Conservation (phyloP, 2,329 filamentous ascomycete species). For the Stagonosporopsis chrysanthemi region DNA sequence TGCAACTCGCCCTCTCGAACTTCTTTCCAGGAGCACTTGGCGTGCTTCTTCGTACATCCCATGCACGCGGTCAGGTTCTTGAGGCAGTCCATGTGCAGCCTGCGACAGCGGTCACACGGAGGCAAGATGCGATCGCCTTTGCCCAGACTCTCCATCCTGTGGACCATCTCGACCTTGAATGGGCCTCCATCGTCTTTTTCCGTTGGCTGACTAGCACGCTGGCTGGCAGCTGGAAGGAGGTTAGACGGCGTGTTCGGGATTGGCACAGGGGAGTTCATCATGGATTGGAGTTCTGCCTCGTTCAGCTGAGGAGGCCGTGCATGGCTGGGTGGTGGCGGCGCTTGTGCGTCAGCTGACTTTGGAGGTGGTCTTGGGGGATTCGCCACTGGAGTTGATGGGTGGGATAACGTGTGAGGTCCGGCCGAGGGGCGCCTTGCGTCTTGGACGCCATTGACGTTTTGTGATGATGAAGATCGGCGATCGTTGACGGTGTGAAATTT, state of each 20-base stretch:
- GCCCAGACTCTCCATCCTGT: slow-evolving; percentile 76
- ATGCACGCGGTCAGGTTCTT: slow-evolving; percentile 88
- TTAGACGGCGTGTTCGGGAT: slow-evolving; percentile 64
- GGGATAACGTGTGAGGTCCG: slow-evolving; percentile 32
- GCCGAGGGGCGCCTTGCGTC: slow-evolving; percentile 42
- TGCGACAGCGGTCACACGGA: slow-evolving; percentile 82
- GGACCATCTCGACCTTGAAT: slow-evolving; percentile 71
- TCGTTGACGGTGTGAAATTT: slow-evolving; percentile 69
- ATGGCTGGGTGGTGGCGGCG: slow-evolving; percentile 24
- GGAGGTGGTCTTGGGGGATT: slow-evolving; percentile 38
- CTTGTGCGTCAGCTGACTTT: slow-evolving; percentile 31
- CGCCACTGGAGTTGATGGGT: slow-evolving; percentile 36
- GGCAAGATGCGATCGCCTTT: slow-evolving; percentile 80
- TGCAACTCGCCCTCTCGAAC: slow-evolving; percentile 75
- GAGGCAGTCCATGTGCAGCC: slow-evolving; percentile 80
- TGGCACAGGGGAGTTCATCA: slow-evolving; percentile 58
- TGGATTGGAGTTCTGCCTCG: slow-evolving; percentile 50
- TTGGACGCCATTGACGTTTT: slow-evolving; percentile 32
- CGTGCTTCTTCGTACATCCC: slow-evolving; percentile 89
- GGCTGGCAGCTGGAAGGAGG: slow-evolving; percentile 57
- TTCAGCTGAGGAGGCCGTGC: slow-evolving; percentile 38
- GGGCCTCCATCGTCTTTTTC: slow-evolving; percentile 66
- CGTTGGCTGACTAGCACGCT: slow-evolving; percentile 45
- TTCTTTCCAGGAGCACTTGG: slow-evolving; percentile 85
- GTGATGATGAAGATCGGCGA: slow-evolving; percentile 48